Evolutionary conservation across 2,329 filamentous ascomycete species (phyloP).

Genomic region (Talaromyces sp.): DNA sequence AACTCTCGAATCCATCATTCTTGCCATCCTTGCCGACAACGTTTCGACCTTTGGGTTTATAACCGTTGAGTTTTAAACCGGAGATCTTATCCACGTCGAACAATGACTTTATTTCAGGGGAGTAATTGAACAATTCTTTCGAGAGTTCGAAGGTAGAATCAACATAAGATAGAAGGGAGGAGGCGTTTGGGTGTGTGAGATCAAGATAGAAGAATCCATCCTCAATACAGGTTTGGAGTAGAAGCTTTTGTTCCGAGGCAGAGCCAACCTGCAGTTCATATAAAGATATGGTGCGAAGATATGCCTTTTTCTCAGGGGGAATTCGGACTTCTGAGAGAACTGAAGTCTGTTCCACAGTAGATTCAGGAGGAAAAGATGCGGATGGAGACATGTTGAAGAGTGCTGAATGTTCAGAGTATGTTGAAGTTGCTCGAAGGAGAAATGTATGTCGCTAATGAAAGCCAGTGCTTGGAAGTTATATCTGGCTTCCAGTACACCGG

Average conservation of each 20-base stretch:
- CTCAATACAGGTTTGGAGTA: neutral
- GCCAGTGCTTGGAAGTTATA: neutral
- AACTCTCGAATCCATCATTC: conserved; percentile 7
- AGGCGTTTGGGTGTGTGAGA: neutral
- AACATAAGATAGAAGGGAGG: neutral
- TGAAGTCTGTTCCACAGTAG: neutral
- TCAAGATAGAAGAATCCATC: neutral
- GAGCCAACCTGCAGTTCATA: neutral
- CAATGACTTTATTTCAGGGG: conserved; percentile 3
- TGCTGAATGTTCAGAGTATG: neutral
- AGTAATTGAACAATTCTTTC: conserved; percentile 1
- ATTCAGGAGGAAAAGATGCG: too few species aligned
- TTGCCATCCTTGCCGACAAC: neutral
- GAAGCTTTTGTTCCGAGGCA: neutral
- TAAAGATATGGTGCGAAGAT: neutral
- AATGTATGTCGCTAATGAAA: too few species aligned
- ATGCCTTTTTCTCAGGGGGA: neutral
- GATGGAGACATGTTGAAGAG: too few species aligned
- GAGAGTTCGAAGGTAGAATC: conserved; percentile 8
- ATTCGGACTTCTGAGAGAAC: neutral
- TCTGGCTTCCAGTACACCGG: neutral
- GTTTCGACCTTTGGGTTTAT: neutral
- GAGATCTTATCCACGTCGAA: conserved; percentile 9
- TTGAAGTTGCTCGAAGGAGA: conserved; percentile 1
- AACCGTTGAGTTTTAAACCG: neutral